phyloP scores from a whole-genome alignment of 83 land plant species.

The Diphasiastrum complanatum region DNA sequence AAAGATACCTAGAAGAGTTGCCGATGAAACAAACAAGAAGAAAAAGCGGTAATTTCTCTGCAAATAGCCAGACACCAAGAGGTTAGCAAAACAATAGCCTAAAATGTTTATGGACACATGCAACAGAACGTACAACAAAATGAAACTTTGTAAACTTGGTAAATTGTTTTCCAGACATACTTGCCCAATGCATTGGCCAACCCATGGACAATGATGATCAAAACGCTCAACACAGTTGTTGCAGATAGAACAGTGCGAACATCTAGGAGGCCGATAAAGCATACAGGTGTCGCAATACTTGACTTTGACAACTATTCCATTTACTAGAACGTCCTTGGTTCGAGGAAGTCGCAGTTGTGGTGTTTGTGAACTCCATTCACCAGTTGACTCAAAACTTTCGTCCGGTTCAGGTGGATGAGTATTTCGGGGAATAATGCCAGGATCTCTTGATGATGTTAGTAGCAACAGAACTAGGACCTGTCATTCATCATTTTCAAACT shows the following conservation, averaged over 20 bases:
- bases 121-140: no score
- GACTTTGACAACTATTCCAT: slow-evolving; percentile 56
- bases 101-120: no score
- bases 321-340: slow-evolving; percentile 59
- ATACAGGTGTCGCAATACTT: slow-evolving; percentile 93
- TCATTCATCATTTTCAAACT: no score
- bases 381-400: slow-evolving; percentile 56
- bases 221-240: slow-evolving; percentile 89
- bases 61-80: no score
- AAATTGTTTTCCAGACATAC: no score
- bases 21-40: slow-evolving; percentile 71
- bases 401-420: slow-evolving; percentile 78
- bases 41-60: slow-evolving; percentile 90
- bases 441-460: slow-evolving; percentile 80
- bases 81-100: neutral
- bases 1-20: slow-evolving; percentile 61
- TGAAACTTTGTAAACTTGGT: no score
- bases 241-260: slow-evolving; percentile 88
- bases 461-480: slow-evolving; percentile 62
- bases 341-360: slow-evolving; percentile 66
- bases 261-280: slow-evolving; percentile 87
- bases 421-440: slow-evolving; percentile 83
- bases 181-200: slow-evolving; percentile 90
- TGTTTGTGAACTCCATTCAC: slow-evolving; percentile 62
- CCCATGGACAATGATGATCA: slow-evolving; percentile 96